phyloP scores from a whole-genome alignment of 805 yeast genomes.

The Spathaspora sp. region DNA sequence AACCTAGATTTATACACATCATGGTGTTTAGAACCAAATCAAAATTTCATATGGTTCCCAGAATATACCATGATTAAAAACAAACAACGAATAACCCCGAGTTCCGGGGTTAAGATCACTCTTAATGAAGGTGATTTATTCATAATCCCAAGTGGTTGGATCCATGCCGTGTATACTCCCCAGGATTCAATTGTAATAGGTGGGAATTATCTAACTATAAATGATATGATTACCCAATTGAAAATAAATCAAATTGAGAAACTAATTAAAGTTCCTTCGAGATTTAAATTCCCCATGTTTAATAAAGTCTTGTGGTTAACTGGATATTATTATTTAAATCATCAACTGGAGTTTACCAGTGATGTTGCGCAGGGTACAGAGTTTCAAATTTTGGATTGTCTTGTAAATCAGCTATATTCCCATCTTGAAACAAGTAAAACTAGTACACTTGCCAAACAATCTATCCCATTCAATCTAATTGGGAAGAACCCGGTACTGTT shows the following conservation, averaged over 20 bases:
- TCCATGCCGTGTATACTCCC: slow-evolving; percentile 85
- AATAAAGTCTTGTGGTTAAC: slow-evolving; percentile 67
- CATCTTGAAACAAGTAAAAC: slow-evolving; percentile 33
- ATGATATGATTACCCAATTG: slow-evolving; percentile 62
- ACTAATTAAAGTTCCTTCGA: slow-evolving; percentile 66
- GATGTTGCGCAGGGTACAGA: slow-evolving; percentile 10
- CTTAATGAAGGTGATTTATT: slow-evolving; percentile 66
- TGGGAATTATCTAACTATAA: slow-evolving; percentile 75
- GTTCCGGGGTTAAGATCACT: slow-evolving; percentile 51
- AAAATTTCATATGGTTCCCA: slow-evolving; percentile 62
- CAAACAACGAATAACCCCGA: slow-evolving; percentile 27
- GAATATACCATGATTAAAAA: slow-evolving; percentile 36
- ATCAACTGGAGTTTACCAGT: slow-evolving; percentile 16
- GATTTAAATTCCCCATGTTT: slow-evolving; percentile 77
- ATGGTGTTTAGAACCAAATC: slow-evolving; percentile 71
- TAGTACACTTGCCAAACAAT: slow-evolving; percentile 26
- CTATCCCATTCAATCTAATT: slow-evolving; percentile 29
- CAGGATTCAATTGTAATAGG: slow-evolving; percentile 79
- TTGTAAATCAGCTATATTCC: slow-evolving; percentile 21
- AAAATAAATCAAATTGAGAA: slow-evolving; percentile 60
- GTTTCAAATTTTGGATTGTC: slow-evolving; percentile 3
- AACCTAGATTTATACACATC: slow-evolving; percentile 60
- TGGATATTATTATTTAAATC: slow-evolving; percentile 41
- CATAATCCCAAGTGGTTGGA: slow-evolving; percentile 90
- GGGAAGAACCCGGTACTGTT: slow-evolving; percentile 17